These are phyloP conservation scores for Fusarium verrucosum DNA, from an alignment of 2,329 filamentous ascomycete genomes.

Conservation along the genomic window DNA sequence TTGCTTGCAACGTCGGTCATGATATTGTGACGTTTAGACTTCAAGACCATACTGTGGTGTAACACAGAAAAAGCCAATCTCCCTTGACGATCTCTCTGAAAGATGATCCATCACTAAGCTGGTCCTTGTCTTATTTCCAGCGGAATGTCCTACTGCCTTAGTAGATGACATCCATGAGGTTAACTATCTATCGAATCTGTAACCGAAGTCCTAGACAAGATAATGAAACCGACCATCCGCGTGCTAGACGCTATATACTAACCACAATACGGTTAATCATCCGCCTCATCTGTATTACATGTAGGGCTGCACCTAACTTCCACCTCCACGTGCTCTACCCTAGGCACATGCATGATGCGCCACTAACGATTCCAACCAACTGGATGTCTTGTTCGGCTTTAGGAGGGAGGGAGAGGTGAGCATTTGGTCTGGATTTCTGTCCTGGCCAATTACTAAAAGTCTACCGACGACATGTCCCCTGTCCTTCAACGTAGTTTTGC, in stretches of 20 bases:
- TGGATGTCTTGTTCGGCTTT: neutral
- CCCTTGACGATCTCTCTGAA: neutral
- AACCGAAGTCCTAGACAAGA: constrained; percentile 6
- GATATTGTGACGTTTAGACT: neutral
- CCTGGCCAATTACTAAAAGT: neutral
- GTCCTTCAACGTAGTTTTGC: neutral
- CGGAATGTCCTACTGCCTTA: neutral
- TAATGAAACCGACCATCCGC: constrained; percentile 22
- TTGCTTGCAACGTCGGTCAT: neutral
- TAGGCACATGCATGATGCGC: neutral
- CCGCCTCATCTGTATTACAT: constrained; percentile 8
- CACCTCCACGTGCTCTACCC: constrained; percentile 18
- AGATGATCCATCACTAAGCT: neutral
- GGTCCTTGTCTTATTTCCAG: neutral
- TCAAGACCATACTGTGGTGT: neutral
- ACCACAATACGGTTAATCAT: constrained; percentile 19
- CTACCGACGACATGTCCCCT: constrained; percentile 4
- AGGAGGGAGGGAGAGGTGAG: neutral
- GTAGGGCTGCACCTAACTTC: constrained; percentile 20
- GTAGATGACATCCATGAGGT: neutral
- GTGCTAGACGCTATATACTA: constrained; percentile 17
- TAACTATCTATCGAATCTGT: neutral
- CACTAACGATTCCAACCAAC: neutral
- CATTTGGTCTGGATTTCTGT: neutral
- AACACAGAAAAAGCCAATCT: neutral